Evolutionary conservation across 1,284 basidiomycete genomes (phyloP), one percentile per base, ranked within the genome.

Genomic region (Singerocomus rubriflavus): DNA sequence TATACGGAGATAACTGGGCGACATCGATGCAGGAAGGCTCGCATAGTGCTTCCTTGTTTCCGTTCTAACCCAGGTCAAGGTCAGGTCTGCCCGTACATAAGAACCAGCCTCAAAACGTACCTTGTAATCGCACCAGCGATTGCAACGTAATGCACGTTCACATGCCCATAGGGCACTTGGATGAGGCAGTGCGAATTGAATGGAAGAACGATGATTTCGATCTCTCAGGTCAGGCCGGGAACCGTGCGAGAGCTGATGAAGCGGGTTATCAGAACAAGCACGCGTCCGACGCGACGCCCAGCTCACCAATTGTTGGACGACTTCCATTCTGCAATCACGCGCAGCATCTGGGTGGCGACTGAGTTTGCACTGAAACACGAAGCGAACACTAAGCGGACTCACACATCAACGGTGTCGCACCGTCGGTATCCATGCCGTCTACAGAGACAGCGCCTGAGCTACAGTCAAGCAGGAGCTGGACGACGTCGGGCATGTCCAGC

Each of bases 341-440:
- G 83, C 79, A 38, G 86, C 85, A 68, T 89, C 87, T 89, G 50
- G 40, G 52, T 46, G 54, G 41, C 21, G 16, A 54, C 65, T 52
- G 38, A 57, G 32, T 12, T 35, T 39, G 43, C 25, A 45, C 46
- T 35, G 30, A 43, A 33, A 27, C n/a, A 11, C 6, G 52, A 50
- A 39, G 51, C 30, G 48, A 53, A 48, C 25, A 0, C 8, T 7
- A 38, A 46, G 53, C 21, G 43, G 49, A 72, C 85, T 71, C 72
- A 89, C 87, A 89, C 86, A 89, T 89, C 51, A 89, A 72, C 7
- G 86, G 80, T 17, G 85, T 89, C 26, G 84, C 86, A 6, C 84
- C 83, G 58, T 84, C 79, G 27, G 76, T 70, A 59, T 89, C 86
- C 71, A 80, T 78, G 26, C 81, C 84, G 57, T 89, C 83, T 5